Evolutionary conservation across 2,329 filamentous ascomycete genomes (phyloP).

Genomic region (Taxawa tesnikishii): DNA sequence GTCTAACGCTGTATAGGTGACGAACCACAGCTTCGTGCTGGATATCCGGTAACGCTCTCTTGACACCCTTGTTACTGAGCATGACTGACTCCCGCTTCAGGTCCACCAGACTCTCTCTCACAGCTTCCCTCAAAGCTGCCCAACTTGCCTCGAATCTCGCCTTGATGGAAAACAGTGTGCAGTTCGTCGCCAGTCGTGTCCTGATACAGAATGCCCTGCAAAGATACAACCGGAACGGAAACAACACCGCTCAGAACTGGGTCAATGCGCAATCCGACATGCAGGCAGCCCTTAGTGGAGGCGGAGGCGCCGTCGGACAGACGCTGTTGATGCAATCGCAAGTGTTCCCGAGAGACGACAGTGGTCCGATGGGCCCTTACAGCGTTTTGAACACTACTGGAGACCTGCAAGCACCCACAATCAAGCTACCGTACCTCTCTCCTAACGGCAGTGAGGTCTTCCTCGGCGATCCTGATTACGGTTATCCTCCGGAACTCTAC

Average conservation of each 20-base stretch:
- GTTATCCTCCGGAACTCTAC: constrained; percentile 61
- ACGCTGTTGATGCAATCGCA: constrained; percentile 53
- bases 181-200: constrained; percentile 55
- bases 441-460: constrained; percentile 45
- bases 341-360: constrained; percentile 59
- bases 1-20: too few relatives aligned
- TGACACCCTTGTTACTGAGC: neutral
- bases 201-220: constrained; percentile 39
- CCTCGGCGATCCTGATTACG: constrained; percentile 49
- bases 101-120: constrained; percentile 52
- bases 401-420: constrained; percentile 11
- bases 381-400: constrained; percentile 54
- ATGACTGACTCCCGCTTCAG: constrained; percentile 14
- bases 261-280: constrained; percentile 49
- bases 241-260: constrained; percentile 50
- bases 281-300: constrained; percentile 50
- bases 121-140: constrained; percentile 75
- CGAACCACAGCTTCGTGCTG: constrained; percentile 50
- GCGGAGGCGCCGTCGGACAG: constrained; percentile 30
- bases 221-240: constrained; percentile 41
- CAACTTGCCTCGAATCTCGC: constrained; percentile 69
- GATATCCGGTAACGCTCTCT: constrained; percentile 22
- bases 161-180: constrained; percentile 63
- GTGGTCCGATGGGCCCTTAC: constrained; percentile 34
- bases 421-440: constrained; percentile 50